These are phyloP conservation scores for Scenedesmus sp. DNA, from an alignment of 163 green algal genomes.

Conservation along the genomic window DNA sequence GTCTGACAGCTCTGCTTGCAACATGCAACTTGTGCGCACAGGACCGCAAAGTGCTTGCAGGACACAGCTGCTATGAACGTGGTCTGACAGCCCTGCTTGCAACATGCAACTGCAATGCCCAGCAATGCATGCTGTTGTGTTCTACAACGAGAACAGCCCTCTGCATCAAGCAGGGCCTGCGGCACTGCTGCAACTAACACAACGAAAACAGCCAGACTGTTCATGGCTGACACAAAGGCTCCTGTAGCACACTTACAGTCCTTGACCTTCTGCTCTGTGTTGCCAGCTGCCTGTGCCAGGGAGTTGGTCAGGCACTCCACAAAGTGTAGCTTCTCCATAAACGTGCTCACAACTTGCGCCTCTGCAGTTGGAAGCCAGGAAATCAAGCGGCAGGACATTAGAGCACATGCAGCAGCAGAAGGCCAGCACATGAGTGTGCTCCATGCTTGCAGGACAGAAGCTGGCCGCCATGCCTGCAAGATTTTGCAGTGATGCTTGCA, in stretches of 20 bases:
- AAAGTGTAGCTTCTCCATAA: slow-evolving; percentile 19
- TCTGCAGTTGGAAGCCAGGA: neutral
- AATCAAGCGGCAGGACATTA: too few relatives aligned
- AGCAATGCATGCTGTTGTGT: neutral
- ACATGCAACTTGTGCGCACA: too few relatives aligned
- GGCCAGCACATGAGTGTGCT: too few relatives aligned
- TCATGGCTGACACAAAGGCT: too few relatives aligned
- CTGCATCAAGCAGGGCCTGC: too few relatives aligned
- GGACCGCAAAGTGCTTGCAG: neutral
- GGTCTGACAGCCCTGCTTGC: neutral
- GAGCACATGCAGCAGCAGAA: too few relatives aligned
- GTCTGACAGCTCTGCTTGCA: too few relatives aligned
- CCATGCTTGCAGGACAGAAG: neutral
- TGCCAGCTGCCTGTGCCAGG: slow-evolving; percentile 18
- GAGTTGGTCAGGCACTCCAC: slow-evolving; percentile 20
- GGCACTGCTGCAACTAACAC: too few relatives aligned
- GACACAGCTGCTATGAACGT: neutral
- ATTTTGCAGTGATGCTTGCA: neutral
- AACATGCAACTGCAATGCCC: neutral
- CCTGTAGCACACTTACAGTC: neutral
- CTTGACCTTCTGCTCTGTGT: slow-evolving; percentile 11
- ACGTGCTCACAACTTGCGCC: slow-evolving; percentile 19
- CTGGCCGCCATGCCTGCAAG: neutral
- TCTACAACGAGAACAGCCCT: too few relatives aligned
- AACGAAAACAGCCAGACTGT: neutral